Percentiles rank a stretch among this genome's conserved stretches.
These are phyloP conservation scores for Monosporozyma servazzii DNA, from an alignment of 805 yeast genomes.

Conservation along the genomic window DNA sequence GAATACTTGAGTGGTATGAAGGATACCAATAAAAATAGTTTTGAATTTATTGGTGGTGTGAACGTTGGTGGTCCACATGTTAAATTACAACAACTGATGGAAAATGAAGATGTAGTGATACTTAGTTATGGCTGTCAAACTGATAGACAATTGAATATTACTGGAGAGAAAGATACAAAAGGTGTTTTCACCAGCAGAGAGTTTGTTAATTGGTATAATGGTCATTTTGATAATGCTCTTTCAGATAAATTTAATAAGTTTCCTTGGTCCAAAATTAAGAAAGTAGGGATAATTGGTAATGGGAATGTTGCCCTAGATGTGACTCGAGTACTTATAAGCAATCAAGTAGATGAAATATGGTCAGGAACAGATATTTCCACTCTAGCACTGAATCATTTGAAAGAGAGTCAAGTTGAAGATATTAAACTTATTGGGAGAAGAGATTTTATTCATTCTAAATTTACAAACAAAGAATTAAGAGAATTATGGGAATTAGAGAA, in stretches of 20 bases:
- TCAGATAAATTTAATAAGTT: constrained; percentile 37
- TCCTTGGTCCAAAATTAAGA: constrained; percentile 49
- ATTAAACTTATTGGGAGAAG: constrained; percentile 78
- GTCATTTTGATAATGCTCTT: constrained; percentile 50
- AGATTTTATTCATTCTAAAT: constrained; percentile 78
- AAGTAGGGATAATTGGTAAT: constrained; percentile 83
- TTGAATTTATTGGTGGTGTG: constrained; percentile 64
- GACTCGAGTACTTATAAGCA: constrained; percentile 63
- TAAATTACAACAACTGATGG: constrained; percentile 38
- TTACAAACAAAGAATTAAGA: constrained; percentile 84
- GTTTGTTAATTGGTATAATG: constrained; percentile 96
- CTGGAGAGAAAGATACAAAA: constrained; percentile 45
- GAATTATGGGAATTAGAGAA: constrained; percentile 61
- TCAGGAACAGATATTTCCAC: constrained; percentile 61
- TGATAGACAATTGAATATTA: constrained; percentile 40
- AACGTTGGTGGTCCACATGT: constrained; percentile 53
- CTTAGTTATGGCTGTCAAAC: constrained; percentile 78
- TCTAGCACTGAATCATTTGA: constrained; percentile 47
- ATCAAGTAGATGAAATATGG: constrained; percentile 44
- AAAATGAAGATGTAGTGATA: constrained; percentile 62
- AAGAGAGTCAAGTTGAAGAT: constrained; percentile 44
- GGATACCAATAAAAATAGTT: constrained; percentile 27
- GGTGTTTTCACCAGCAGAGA: constrained; percentile 75
- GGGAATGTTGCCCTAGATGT: constrained; percentile 95
- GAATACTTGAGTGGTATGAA: constrained; percentile 6